A percentile compares a stretch with the other conserved stretches of the same genome.
Conservation (phyloP, 1,284 basidiomycete species). For the Mycena citricolor region DNA sequence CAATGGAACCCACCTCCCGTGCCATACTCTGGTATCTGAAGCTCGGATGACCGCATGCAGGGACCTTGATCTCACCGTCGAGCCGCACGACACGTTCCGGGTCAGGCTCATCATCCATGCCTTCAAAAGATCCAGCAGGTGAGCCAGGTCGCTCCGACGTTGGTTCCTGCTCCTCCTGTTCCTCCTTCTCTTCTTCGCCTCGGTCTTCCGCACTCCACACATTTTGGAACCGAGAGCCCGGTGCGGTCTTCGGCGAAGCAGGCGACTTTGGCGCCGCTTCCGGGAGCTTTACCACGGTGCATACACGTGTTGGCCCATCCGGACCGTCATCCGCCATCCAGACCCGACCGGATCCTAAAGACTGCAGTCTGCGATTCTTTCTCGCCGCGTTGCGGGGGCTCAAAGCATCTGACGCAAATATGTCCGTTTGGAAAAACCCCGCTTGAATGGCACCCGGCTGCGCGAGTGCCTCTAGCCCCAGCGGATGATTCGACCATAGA, state of each 20-base stretch:
- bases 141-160: neutral
- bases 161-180: too few species aligned
- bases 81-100: neutral
- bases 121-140: conserved; percentile 1
- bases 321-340: neutral
- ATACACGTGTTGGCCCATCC: too few species aligned
- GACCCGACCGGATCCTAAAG: neutral
- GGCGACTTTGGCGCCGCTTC: too few species aligned
- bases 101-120: neutral
- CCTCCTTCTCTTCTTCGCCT: too few species aligned
- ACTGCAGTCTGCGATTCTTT: neutral
- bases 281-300: neutral
- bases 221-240: too few species aligned
- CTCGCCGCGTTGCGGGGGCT: neutral
- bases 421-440: neutral
- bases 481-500: neutral
- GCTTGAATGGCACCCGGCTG: neutral
- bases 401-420: neutral
- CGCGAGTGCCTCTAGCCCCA: neutral
- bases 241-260: too few species aligned
- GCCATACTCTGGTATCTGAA: conserved; percentile 1
- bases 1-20: neutral
- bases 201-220: too few species aligned
- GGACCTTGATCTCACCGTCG: neutral
- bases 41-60: conserved; percentile 1